Conservation (phyloP, 257 asterid genomes). For the Craterostigma plantagineum region DNA sequence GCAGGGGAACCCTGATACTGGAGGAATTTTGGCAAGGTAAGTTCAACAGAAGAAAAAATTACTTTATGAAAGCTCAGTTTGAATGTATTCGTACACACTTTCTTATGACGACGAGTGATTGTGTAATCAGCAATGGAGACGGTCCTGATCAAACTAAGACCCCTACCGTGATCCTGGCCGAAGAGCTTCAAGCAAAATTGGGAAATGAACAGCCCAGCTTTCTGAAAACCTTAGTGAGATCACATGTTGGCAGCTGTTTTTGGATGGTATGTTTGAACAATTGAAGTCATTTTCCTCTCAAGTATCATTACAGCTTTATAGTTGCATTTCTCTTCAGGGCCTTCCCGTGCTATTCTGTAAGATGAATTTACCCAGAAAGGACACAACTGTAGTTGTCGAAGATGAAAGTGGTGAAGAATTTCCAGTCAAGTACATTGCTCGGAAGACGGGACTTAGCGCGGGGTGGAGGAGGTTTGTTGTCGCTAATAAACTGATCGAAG, state of each 20-base stretch:
- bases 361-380: slow-evolving; percentile 44
- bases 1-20: slow-evolving; percentile 28
- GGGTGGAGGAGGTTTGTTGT: slow-evolving; percentile 85
- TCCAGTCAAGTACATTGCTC: slow-evolving; percentile 51
- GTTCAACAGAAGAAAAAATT: slow-evolving; percentile 20
- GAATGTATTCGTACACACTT: too few relatives aligned
- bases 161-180: slow-evolving; percentile 73
- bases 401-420: slow-evolving; percentile 49
- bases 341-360: slow-evolving; percentile 82
- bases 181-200: slow-evolving; percentile 53
- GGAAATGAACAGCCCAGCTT: slow-evolving; percentile 50
- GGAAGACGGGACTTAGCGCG: slow-evolving; percentile 80
- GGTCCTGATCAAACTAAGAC: slow-evolving; percentile 29
- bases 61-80: slow-evolving; percentile 17
- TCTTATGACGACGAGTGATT: neutral
- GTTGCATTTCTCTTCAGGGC: slow-evolving; percentile 26
- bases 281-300: slow-evolving; percentile 26
- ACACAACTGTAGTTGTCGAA: slow-evolving; percentile 35
- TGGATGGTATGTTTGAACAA: slow-evolving; percentile 60
- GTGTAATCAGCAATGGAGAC: too few relatives aligned
- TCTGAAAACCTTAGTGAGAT: slow-evolving; percentile 51
- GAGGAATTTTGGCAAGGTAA: slow-evolving; percentile 20
- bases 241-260: slow-evolving; percentile 89
- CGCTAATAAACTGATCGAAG: slow-evolving; percentile 64
- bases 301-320: slow-evolving; percentile 29